Conservation (phyloP, 2,329 filamentous ascomycete species). For the Aspergillus niger region DNA sequence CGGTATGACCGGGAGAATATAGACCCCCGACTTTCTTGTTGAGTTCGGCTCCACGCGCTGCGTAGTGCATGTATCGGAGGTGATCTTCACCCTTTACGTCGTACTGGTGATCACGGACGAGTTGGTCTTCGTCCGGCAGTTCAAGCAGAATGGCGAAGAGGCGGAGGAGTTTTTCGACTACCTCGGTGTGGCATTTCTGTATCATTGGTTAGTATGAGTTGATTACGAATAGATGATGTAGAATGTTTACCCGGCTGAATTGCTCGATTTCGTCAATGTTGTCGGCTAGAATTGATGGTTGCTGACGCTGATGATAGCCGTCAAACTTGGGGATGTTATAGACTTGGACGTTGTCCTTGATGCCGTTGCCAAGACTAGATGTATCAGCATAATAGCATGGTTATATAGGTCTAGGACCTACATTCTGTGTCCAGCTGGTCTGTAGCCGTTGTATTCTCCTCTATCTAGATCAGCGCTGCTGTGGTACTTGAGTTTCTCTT, state of each 20-base stretch:
- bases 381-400: neutral
- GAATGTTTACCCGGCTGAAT: constrained; percentile 47
- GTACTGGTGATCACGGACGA: constrained; percentile 60
- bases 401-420: constrained; percentile 21
- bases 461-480: constrained; percentile 48
- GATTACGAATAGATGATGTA: neutral
- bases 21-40: constrained; percentile 49
- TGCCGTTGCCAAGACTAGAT: constrained; percentile 39
- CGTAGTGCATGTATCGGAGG: constrained; percentile 65
- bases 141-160: constrained; percentile 65
- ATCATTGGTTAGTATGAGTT: too few relatives aligned
- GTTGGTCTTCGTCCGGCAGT: constrained; percentile 59
- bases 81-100: constrained; percentile 62
- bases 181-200: constrained; percentile 36
- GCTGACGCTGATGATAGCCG: constrained; percentile 47
- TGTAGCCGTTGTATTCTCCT: constrained; percentile 61
- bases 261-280: constrained; percentile 58
- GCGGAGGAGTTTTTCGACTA: constrained; percentile 51
- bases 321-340: constrained; percentile 64
- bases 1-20: constrained; percentile 56
- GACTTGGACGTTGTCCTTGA: constrained; percentile 60
- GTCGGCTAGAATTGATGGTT: constrained; percentile 52
- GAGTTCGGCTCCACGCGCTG: constrained; percentile 52
- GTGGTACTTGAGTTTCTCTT: constrained; percentile 62
- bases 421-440: constrained; percentile 49